Base-by-base conservation (phyloP, 148 eudicot species). In the Amaranthus palmeri region DNA sequence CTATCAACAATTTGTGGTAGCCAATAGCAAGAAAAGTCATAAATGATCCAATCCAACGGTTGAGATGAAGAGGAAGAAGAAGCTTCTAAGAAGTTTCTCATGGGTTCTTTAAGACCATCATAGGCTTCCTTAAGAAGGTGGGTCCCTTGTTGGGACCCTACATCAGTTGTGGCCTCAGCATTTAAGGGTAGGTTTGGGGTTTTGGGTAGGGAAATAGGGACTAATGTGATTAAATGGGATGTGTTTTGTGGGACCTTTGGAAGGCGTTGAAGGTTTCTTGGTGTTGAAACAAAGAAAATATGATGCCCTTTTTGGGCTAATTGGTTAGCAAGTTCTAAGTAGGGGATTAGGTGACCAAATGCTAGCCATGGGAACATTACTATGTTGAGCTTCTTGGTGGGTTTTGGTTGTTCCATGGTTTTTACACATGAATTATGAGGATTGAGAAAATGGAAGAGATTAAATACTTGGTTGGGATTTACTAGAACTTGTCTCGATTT, bases 301-400 rank as follows among this genome's bases (percentile, higher is more conserved):
- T 14, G 79, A 54, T 78, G 82, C 3, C 85, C 85, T 58, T 70
- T 76, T 6, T n/a, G 45, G 18, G 85, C 83, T n/a, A 79, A 68
- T 64, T 57, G 59, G 12, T 73, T 80, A 41, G 85, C 45, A 61
- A 83, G 76, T 62, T 83, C 73, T 5, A 76, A 25, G 76, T 58
- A 83, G 14, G 85, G 83, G 6, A 56, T 68, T 42, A 80, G 62
- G 71, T 81, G 82, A 60, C 82, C 82, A 62, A 80, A 80, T 44
- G 82, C 81, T 42, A 79, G 75, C 82, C 80, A 79, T 67, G 81
- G 86, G 50, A 80, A 61, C 65, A 83, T 61, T 2, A 74, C 81
- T 74, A 83, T 77, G 68, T 77, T 70, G 7, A 80, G 62, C 61
- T 71, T 62, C 3, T 70, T 49, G 3, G 8, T 45, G 49, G 36